phyloP scores from a whole-genome alignment of 495 filamentous ascomycete genomes.

The Penicillium paradoxum region DNA sequence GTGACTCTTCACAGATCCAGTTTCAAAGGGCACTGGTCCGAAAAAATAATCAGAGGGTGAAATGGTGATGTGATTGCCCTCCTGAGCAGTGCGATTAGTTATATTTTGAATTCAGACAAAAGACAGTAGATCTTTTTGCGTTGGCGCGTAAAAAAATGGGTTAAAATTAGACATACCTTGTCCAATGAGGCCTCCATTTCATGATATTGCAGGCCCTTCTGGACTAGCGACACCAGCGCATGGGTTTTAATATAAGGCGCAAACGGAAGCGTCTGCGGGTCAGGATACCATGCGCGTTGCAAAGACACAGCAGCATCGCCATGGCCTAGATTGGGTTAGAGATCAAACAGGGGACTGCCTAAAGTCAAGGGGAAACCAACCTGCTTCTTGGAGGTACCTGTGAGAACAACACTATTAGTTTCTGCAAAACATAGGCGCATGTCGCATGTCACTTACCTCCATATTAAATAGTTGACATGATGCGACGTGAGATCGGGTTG shows the following conservation, averaged over 20 bases:
- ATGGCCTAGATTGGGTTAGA: conserved; percentile 34
- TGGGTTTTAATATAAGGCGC: conserved; percentile 70
- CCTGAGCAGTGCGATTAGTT: conserved; percentile 28
- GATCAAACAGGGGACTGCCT: conserved; percentile 6
- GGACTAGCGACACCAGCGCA: conserved; percentile 68
- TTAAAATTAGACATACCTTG: conserved; percentile 46
- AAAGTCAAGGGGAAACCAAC: conserved; percentile 49
- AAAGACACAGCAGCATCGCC: conserved; percentile 72
- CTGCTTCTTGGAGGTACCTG: conserved; percentile 86
- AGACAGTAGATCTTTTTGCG: background rate
- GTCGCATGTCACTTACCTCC: conserved; percentile 67
- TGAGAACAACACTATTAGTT: conserved; percentile 19
- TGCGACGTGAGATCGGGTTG: conserved; percentile 69
- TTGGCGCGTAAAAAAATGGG: background rate
- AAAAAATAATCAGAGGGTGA: conserved; percentile 46
- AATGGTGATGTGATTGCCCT: conserved; percentile 37
- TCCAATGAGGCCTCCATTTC: conserved; percentile 58
- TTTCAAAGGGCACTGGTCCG: conserved; percentile 43
- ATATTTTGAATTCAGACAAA: background rate
- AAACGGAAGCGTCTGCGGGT: conserved; percentile 71
- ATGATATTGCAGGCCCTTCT: conserved; percentile 73
- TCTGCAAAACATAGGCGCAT: conserved; percentile 19
- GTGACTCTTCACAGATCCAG: conserved; percentile 25
- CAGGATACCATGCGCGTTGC: conserved; percentile 73
- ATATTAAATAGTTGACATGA: conserved; percentile 97